phyloP scores from a whole-genome alignment of 2,329 filamentous ascomycete species.

The Alternaria conjuncta region DNA sequence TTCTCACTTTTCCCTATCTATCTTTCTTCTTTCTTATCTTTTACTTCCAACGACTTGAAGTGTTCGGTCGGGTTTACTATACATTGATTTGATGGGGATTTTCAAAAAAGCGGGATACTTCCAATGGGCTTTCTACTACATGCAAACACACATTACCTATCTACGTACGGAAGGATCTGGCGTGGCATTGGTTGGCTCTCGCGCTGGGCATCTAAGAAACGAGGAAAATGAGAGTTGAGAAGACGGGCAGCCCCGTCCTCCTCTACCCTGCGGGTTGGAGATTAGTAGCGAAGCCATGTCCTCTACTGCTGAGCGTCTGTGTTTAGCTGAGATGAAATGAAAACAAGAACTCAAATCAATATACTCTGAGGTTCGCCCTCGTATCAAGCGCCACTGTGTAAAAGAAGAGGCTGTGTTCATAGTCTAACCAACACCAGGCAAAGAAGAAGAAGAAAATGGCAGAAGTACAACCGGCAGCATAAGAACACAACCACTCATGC shows the following conservation, averaged over 20 bases:
- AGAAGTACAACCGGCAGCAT: not conserved
- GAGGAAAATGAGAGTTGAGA: not conserved
- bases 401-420: not conserved
- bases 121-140: not conserved
- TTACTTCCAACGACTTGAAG: conserved; percentile 21
- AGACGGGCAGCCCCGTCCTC: conserved; percentile 10
- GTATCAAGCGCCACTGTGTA: not conserved
- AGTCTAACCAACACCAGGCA: not conserved
- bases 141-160: not conserved
- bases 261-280: not conserved
- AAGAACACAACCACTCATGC: not conserved
- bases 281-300: not conserved
- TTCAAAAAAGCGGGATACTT: conserved; percentile 7
- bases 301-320: conserved; percentile 1
- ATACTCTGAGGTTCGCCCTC: not conserved
- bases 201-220: not conserved
- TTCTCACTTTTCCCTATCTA: conserved; percentile 13
- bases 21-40: conserved; percentile 14
- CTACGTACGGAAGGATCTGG: not conserved
- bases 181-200: not conserved
- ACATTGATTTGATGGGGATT: conserved; percentile 2
- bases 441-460: not conserved
- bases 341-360: not conserved
- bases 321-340: not conserved
- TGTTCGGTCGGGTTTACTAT: conserved; percentile 18